Conservation (phyloP, 1,284 basidiomycete genomes). For the Cystobasidiaceae sp. region DNA sequence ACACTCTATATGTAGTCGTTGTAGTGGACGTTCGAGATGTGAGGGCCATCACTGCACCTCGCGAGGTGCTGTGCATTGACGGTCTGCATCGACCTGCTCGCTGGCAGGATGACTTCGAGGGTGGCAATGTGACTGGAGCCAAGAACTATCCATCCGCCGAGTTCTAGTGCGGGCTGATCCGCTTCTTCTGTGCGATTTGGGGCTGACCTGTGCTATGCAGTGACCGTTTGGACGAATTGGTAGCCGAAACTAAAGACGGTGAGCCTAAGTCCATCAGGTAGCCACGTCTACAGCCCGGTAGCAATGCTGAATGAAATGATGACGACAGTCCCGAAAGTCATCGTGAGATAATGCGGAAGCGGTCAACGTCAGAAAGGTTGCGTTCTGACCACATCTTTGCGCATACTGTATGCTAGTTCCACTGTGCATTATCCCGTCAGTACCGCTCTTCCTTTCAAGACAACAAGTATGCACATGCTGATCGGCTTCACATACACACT, state of each 20-base stretch:
- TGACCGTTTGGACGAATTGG: conserved; percentile 13
- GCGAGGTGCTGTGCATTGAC: not conserved
- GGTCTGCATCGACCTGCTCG: not conserved
- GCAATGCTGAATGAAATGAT: not conserved
- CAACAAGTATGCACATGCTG: not conserved
- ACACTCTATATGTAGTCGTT: not conserved
- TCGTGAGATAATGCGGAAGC: not conserved
- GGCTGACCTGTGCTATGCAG: not conserved
- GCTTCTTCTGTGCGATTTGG: not conserved
- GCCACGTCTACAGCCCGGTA: not conserved
- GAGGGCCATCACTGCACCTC: not conserved
- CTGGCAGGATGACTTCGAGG: conserved; percentile 18
- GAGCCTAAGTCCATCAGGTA: not conserved
- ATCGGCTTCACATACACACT: not conserved
- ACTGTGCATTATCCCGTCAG: conserved; percentile 24
- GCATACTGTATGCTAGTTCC: conserved; percentile 11
- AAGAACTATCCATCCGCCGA: conserved; percentile 16
- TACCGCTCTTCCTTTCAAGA: no score
- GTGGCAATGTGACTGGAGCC: conserved; percentile 23
- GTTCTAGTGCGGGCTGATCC: not conserved
- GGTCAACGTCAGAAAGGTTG: not conserved
- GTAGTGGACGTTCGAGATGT: conserved; percentile 27
- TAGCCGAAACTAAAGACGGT: conserved; percentile 13
- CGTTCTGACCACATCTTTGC: not conserved
- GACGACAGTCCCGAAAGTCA: conserved; percentile 23